These are phyloP conservation scores for Euphrasia arctica DNA, from an alignment of 305 asterid species.

Conservation along the genomic window DNA sequence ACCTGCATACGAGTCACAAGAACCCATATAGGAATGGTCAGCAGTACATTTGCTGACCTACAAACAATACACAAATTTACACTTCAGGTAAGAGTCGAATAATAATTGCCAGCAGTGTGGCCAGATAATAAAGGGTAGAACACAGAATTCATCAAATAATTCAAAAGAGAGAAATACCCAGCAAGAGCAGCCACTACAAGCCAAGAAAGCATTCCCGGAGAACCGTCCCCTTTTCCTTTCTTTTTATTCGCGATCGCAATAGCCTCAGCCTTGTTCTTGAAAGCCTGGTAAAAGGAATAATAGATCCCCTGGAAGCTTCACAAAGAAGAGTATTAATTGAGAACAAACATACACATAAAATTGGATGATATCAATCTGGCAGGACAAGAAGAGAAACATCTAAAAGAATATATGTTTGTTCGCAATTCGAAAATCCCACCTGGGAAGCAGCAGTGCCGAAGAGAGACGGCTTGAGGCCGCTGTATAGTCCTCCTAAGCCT, in stretches of 20 bases:
- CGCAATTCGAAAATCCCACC: constrained; percentile 34
- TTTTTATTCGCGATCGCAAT: constrained; percentile 57
- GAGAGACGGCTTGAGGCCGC: constrained; percentile 92
- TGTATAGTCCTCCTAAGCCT: constrained; percentile 89
- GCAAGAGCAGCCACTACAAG: constrained; percentile 92
- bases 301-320: constrained; percentile 71
- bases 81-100: constrained; percentile 15
- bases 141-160: constrained; percentile 5
- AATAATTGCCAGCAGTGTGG: constrained; percentile 4
- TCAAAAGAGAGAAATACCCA: constrained; percentile 44
- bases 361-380: constrained; percentile 5
- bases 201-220: constrained; percentile 93
- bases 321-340: constrained; percentile 27
- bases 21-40: constrained; percentile 93
- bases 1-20: constrained; percentile 99
- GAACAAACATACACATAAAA: constrained; percentile 9
- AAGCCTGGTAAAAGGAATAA: constrained; percentile 84
- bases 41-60: constrained; percentile 78
- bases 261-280: constrained; percentile 86
- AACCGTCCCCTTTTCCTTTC: constrained; percentile 74
- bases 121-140: constrained; percentile 10
- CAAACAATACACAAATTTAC: constrained; percentile 25
- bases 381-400: constrained; percentile 4
- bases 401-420: constrained; percentile 2
- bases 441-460: constrained; percentile 92